These are phyloP conservation scores for Triangularia setosa DNA, from an alignment of 2,329 filamentous ascomycete genomes.

Conservation along the genomic window DNA sequence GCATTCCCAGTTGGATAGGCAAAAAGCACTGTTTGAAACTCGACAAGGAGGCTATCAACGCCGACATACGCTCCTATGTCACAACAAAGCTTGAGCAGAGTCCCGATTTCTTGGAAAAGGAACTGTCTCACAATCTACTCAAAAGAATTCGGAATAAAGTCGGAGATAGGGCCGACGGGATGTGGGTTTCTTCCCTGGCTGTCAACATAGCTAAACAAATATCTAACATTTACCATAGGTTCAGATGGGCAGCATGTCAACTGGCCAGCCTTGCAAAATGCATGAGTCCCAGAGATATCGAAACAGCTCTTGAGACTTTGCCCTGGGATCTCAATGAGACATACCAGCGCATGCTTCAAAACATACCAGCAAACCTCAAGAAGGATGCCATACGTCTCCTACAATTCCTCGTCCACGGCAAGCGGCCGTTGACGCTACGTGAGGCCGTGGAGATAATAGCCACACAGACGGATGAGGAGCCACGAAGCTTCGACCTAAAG, in stretches of 20 bases:
- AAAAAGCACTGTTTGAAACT: neutral
- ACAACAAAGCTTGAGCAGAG: neutral
- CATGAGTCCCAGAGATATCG: neutral
- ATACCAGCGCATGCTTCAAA: slow-evolving; percentile 2
- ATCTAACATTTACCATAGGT: neutral
- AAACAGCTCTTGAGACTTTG: neutral
- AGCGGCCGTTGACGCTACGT: neutral
- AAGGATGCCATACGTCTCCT: slow-evolving; percentile 4
- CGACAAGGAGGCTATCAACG: neutral
- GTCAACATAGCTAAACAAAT: neutral
- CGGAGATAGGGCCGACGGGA: slow-evolving; percentile 6
- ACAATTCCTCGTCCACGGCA: neutral
- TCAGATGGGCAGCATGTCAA: slow-evolving; percentile 2
- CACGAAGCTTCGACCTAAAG: slow-evolving; percentile 2
- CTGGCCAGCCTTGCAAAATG: neutral
- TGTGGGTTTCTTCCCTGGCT: neutral
- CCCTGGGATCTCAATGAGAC: neutral
- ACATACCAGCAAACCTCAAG: neutral
- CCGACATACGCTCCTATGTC: neutral
- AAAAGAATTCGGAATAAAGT: neutral
- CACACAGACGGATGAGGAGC: neutral
- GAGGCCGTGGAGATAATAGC: slow-evolving; percentile 3
- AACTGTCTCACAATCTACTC: neutral
- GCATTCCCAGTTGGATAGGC: neutral
- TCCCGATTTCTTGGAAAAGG: neutral